Conservation (phyloP, 192 early-diverging fungal genomes). For the Physocladia obscura region DNA sequence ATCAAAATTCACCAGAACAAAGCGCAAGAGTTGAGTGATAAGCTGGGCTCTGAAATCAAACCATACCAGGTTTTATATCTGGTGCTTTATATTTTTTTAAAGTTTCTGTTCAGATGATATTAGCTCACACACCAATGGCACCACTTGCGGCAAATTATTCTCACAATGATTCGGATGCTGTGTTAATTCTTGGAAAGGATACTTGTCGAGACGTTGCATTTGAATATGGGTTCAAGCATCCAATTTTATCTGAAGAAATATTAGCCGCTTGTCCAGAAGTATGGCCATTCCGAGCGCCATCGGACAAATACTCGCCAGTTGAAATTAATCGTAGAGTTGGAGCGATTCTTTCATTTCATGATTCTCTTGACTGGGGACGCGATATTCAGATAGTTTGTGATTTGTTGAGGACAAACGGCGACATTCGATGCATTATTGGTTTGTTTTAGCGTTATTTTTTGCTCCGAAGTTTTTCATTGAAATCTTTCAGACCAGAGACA, state of each 20-base stretch:
- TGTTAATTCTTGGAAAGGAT: conserved; percentile 66
- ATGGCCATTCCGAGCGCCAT: conserved; percentile 61
- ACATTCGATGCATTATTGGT: neutral
- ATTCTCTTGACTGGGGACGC: conserved; percentile 85
- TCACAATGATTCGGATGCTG: conserved; percentile 43
- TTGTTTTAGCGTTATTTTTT: neutral
- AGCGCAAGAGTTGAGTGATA: conserved; percentile 61
- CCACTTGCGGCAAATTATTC: conserved; percentile 61
- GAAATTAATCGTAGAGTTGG: conserved; percentile 2
- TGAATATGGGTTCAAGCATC: conserved; percentile 68
- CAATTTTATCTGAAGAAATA: conserved; percentile 68
- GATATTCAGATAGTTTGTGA: conserved; percentile 82
- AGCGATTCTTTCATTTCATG: conserved; percentile 68
- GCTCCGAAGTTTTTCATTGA: conserved; percentile 20
- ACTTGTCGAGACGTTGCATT: conserved; percentile 33
- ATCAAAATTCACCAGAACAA: too few species aligned
- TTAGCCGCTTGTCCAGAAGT: conserved; percentile 59
- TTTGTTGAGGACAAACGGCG: conserved; percentile 39
- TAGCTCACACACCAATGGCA: conserved; percentile 87
- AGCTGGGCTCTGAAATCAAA: conserved; percentile 14
- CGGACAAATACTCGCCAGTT: neutral
- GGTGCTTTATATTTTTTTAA: too few species aligned
- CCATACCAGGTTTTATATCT: neutral
- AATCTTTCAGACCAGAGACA: conserved; percentile 1
- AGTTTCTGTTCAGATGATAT: conserved; percentile 57